Percentiles rank a stretch among this genome's conserved stretches.
Evolutionary conservation across 495 filamentous ascomycete genomes (phyloP).

Genomic region (Neurospora sp.): DNA sequence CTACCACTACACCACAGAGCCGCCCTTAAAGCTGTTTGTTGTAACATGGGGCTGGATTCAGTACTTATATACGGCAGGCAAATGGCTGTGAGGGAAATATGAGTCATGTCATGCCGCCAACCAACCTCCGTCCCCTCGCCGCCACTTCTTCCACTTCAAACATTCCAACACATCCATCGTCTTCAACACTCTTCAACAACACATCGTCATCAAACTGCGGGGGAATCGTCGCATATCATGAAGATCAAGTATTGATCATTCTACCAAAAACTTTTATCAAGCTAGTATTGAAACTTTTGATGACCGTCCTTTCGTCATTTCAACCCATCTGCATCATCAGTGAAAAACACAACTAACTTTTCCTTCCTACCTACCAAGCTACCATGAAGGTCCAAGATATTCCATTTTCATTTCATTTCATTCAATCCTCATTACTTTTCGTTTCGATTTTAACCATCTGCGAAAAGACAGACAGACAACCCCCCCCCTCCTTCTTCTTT

Average conservation of each 20-base stretch:
- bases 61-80: not conserved
- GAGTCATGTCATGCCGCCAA: not conserved
- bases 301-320: not conserved
- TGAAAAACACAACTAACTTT: not conserved
- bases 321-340: not conserved
- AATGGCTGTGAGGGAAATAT: not conserved
- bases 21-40: not conserved
- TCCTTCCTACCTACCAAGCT: not conserved
- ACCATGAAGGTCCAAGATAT: not conserved
- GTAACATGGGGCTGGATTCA: rapidly evolving
- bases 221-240: not conserved
- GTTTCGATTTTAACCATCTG: not conserved
- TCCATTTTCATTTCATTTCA: not conserved
- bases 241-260: not conserved
- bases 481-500: too few species aligned
- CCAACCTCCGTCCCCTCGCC: not conserved
- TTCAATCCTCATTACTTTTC: not conserved
- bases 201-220: not conserved
- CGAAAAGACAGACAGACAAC: not conserved
- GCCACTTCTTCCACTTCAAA: not conserved
- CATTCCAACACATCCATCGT: not conserved
- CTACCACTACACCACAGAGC: not conserved
- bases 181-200: not conserved
- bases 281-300: not conserved
- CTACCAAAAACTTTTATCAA: not conserved